Conservation (phyloP, 108 stramenopile species). For the Fragilaria crotonensis region DNA sequence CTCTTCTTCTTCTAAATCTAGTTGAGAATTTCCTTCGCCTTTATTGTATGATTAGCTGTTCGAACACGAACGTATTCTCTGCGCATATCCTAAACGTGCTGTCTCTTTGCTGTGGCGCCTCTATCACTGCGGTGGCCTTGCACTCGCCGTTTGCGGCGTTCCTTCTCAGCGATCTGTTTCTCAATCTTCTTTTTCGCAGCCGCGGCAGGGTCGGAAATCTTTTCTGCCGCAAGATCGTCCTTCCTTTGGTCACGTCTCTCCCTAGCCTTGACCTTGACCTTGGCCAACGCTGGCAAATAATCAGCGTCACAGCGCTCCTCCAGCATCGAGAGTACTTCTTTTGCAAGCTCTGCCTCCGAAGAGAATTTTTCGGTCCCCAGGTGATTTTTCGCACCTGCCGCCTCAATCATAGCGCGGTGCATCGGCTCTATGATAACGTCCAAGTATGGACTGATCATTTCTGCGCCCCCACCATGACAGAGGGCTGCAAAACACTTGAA, state of each 20-base stretch:
- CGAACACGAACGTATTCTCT: too few relatives aligned
- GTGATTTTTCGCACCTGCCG: constrained; percentile 28
- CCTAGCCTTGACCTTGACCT: constrained; percentile 56
- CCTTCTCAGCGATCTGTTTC: constrained; percentile 62
- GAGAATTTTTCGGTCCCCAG: not conserved
- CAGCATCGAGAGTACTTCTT: constrained; percentile 62
- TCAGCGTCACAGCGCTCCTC: constrained; percentile 56
- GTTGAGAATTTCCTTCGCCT: too few relatives aligned
- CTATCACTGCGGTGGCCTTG: constrained; percentile 43
- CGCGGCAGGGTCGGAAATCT: constrained; percentile 52
- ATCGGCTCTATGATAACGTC: constrained; percentile 75
- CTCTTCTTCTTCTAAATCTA: too few relatives aligned
- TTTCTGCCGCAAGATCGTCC: constrained; percentile 49
- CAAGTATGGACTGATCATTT: constrained; percentile 45
- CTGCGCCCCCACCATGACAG: constrained; percentile 27
- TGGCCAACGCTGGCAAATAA: constrained; percentile 60
- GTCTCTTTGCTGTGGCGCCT: constrained; percentile 37
- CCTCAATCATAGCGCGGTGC: constrained; percentile 64
- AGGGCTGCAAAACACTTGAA: constrained; percentile 85
- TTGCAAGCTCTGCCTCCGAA: constrained; percentile 40
- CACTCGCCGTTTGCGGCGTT: constrained; percentile 61
- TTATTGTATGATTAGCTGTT: too few relatives aligned
- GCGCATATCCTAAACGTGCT: too few relatives aligned
- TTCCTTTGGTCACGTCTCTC: constrained; percentile 70
- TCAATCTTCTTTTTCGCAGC: constrained; percentile 64